Percentiles rank a stretch among this genome's conserved stretches.
phyloP scores from a whole-genome alignment of 2,329 filamentous ascomycete genomes.

The Rutstroemia sp. region DNA sequence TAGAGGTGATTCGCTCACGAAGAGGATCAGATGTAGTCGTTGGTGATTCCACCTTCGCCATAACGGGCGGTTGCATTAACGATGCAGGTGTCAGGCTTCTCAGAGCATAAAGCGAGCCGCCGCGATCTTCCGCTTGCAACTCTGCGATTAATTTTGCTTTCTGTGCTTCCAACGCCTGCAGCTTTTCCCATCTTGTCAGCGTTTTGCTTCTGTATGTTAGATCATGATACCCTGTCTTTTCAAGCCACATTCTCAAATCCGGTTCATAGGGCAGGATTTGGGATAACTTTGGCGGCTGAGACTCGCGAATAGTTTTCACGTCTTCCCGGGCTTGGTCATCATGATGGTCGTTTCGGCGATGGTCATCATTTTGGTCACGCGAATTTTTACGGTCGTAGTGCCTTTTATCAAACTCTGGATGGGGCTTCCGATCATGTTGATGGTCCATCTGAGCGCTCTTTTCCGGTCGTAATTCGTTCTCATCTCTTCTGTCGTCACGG shows the following conservation, averaged over 20 bases:
- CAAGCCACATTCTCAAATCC: slow-evolving; percentile 32
- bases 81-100: slow-evolving; percentile 1
- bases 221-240: slow-evolving; percentile 31
- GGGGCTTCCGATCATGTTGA: slow-evolving; percentile 15
- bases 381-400: slow-evolving; percentile 10
- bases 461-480: slow-evolving; percentile 15
- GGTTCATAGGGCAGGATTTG: slow-evolving; percentile 23
- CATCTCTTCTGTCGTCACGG: slow-evolving; percentile 19
- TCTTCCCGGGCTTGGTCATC: slow-evolving; percentile 14
- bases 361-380: slow-evolving; percentile 16
- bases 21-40: slow-evolving; percentile 7
- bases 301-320: slow-evolving; percentile 11
- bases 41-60: slow-evolving; percentile 6
- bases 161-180: slow-evolving; percentile 26
- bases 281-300: slow-evolving; percentile 16
- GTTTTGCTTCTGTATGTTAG: slow-evolving; percentile 28
- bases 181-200: slow-evolving; percentile 10
- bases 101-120: neutral
- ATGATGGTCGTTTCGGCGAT: slow-evolving; percentile 12
- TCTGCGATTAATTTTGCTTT: slow-evolving; percentile 25
- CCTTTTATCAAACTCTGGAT: slow-evolving; percentile 15
- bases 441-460: slow-evolving; percentile 12
- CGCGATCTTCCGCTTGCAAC: slow-evolving; percentile 19
- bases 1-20: slow-evolving; percentile 18
- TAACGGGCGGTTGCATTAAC: neutral